Evolutionary conservation across 2,329 filamentous ascomycete genomes (phyloP).

Genomic region (Aspergillus ochraceus): DNA sequence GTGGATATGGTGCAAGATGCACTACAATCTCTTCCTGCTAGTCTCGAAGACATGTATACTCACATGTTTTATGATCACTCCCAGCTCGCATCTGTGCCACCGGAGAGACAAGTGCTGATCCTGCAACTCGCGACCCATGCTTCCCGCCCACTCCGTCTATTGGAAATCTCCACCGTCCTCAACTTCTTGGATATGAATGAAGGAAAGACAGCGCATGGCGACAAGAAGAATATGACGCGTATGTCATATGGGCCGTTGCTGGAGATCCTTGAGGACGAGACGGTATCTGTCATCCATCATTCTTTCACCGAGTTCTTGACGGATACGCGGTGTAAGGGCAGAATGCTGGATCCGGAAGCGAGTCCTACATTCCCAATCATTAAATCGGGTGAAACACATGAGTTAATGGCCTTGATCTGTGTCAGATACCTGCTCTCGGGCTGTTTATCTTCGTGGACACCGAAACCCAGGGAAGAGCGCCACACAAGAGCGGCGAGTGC

Average conservation of each 20-base stretch:
- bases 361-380: conserved; percentile 10
- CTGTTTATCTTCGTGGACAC: conserved; percentile 4
- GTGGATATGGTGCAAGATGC: not conserved
- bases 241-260: conserved; percentile 44
- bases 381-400: conserved; percentile 8
- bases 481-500: not conserved
- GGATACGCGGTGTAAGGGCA: conserved; percentile 13
- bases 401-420: conserved; percentile 11
- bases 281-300: conserved; percentile 48
- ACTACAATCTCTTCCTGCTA: conserved; percentile 34
- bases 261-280: conserved; percentile 48
- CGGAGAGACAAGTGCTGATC: conserved; percentile 40
- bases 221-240: conserved; percentile 37
- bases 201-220: conserved; percentile 4
- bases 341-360: not conserved
- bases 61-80: conserved; percentile 40
- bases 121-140: conserved; percentile 48
- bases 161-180: conserved; percentile 41
- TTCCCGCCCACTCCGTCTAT: conserved; percentile 42
- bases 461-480: not conserved
- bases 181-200: conserved; percentile 13
- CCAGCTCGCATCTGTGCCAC: conserved; percentile 29
- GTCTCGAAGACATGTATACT: conserved; percentile 45
- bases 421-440: conserved; percentile 11
- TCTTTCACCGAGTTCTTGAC: conserved; percentile 51